Conservation (phyloP, 768 basidiomycete species). For the Hortiboletus flavorubellus region DNA sequence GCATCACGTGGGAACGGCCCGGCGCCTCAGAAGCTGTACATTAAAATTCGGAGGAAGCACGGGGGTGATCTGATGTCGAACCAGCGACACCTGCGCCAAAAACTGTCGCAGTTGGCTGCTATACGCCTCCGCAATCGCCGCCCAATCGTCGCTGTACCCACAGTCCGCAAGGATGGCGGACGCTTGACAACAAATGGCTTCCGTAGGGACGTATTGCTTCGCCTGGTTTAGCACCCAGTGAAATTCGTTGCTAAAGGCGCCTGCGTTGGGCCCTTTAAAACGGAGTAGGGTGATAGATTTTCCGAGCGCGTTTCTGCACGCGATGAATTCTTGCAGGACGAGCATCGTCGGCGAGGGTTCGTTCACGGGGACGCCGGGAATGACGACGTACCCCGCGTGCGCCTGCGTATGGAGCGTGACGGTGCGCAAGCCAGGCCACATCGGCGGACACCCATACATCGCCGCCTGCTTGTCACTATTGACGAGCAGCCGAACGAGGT, state of each 20-base stretch:
- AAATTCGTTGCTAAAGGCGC: conserved; percentile 26
- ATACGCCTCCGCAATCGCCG: conserved; percentile 28
- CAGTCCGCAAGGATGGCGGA: conserved; percentile 24
- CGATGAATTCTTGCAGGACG: conserved; percentile 27
- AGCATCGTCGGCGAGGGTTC: conserved; percentile 31
- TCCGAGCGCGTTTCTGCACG: conserved; percentile 19
- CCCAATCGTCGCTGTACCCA: conserved; percentile 29
- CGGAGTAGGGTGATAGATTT: conserved; percentile 21
- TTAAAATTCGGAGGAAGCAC: conserved; percentile 33
- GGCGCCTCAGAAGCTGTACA: conserved; percentile 30
- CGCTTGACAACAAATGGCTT: conserved; percentile 21
- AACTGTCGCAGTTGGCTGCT: conserved; percentile 30
- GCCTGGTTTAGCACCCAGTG: conserved; percentile 26
- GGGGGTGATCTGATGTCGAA: conserved; percentile 30
- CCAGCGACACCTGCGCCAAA: conserved; percentile 29
- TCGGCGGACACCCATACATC: conserved; percentile 25
- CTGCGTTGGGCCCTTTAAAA: conserved; percentile 32
- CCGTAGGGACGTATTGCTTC: conserved; percentile 26
- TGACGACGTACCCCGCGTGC: conserved; percentile 19
- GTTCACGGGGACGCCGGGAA: conserved; percentile 24
- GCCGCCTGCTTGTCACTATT: conserved; percentile 34
- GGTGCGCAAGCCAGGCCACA: conserved; percentile 27
- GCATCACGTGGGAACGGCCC: conserved; percentile 21
- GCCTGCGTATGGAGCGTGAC: conserved; percentile 32
- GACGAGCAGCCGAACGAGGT: conserved; percentile 29